Evolutionary conservation across 2,329 filamentous ascomycete genomes (phyloP), one percentile per base, ranked within the genome.

Genomic region (Penicillium sp.): DNA sequence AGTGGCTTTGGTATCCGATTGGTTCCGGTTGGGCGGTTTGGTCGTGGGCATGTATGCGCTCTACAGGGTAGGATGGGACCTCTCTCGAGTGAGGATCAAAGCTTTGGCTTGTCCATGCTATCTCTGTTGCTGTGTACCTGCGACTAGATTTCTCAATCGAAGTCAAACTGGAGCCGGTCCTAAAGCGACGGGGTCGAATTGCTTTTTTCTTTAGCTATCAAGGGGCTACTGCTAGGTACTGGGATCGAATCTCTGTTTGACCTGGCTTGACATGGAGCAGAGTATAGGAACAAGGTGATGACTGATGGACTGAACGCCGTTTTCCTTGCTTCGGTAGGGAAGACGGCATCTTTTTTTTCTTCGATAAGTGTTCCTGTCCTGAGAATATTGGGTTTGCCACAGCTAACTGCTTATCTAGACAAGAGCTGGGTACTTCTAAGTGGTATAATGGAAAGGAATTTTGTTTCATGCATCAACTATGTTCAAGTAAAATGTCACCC

Each of bases 11-110:
- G 55, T 18, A 34, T 45, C 43, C 21, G 16, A 29, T 47, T 21
- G 21, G 14, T 34, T 29, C 37, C 11, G 28, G 5, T n/a, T 50
- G 31, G 5, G 49, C 13, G 37, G 16, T 44, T 51, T 39, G 19
- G 51, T 37, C 14, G 52, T 55, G 49, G 52, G 48, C 43, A 52
- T 52, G 56, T 64, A 59, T 57, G 59, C 55, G 57, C 33, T 51
- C 64, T 55, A 66, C 58, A 68, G 70, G 37, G 39, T 71, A 70
- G 67, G 65, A 75, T 76, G 82, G 91, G 90, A 91, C 90, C 89
- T 91, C 91, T 91, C 89, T 85, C 72, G 87, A 84, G 89, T 92
- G 91, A 89, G 89, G 80, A 87, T 95, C 91, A 95, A 91, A 92
- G 91, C 81, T 87, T 91, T 80, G 90, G 83, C 91, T 93, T 92